phyloP scores from a whole-genome alignment of 805 yeast species.

The Zygotorulaspora florentina region DNA sequence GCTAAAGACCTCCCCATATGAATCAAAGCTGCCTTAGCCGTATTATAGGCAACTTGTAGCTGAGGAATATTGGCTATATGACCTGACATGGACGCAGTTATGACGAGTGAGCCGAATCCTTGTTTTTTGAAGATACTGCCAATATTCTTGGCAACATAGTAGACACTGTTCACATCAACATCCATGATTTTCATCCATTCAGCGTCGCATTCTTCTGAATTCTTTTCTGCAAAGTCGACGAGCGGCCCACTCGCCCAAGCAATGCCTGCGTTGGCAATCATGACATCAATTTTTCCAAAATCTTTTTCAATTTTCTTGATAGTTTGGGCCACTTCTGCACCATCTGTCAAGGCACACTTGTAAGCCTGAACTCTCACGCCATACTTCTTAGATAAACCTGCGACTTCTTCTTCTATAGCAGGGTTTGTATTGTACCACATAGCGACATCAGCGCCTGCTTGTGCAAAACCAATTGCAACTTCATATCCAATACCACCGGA shows the following conservation, averaged over 20 bases:
- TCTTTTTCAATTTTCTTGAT: conserved; percentile 47
- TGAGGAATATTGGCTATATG: conserved; percentile 85
- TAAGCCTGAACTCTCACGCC: conserved; percentile 58
- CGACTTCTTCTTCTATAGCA: conserved; percentile 30
- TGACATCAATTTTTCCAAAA: conserved; percentile 75
- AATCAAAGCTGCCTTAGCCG: conserved; percentile 77
- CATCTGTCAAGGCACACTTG: conserved; percentile 29
- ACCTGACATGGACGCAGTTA: conserved; percentile 91
- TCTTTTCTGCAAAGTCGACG: conserved; percentile 40
- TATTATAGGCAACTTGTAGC: conserved; percentile 81
- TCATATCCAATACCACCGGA: conserved; percentile 79
- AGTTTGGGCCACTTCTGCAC: conserved; percentile 21
- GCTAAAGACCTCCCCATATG: conserved; percentile 76
- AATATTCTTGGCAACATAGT: conserved; percentile 68
- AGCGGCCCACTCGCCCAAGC: conserved; percentile 69
- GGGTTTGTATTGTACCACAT: conserved; percentile 61
- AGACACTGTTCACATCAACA: conserved; percentile 75
- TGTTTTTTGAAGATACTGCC: conserved; percentile 72
- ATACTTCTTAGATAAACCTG: conserved; percentile 44
- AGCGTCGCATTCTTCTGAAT: conserved; percentile 42
- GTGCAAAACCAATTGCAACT: conserved; percentile 76
- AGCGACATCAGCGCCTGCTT: conserved; percentile 83
- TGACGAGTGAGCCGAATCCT: conserved; percentile 69
- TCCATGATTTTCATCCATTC: conserved; percentile 71
- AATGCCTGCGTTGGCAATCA: conserved; percentile 84